Evolutionary conservation across 1,284 basidiomycete species (phyloP).

Genomic region (Mycosarcoma mackinlayi): DNA sequence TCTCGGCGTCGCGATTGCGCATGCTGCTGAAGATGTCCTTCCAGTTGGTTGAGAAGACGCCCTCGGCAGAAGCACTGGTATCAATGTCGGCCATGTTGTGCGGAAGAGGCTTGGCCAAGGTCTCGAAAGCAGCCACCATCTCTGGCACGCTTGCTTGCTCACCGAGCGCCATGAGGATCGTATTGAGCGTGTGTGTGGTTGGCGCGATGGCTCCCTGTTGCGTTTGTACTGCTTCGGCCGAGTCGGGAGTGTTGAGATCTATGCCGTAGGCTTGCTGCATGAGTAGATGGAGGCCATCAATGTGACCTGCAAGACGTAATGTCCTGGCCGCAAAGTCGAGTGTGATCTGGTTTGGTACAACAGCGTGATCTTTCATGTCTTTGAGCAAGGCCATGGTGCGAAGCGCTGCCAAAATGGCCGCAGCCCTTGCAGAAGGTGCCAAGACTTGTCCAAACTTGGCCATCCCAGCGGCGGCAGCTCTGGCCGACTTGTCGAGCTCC

Average conservation of each 20-base stretch:
- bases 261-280: conserved; percentile 59
- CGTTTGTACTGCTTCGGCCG: conserved; percentile 8
- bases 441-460: conserved; percentile 39
- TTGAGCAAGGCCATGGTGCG: conserved; percentile 51
- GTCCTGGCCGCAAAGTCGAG: conserved; percentile 57
- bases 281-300: conserved; percentile 53
- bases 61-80: conserved; percentile 10
- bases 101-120: conserved; percentile 53
- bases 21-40: conserved; percentile 43
- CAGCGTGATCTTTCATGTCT: conserved; percentile 53
- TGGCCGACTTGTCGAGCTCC: conserved; percentile 34
- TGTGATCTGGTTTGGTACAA: conserved; percentile 47
- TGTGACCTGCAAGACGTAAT: conserved; percentile 59
- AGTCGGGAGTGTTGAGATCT: conserved; percentile 55
- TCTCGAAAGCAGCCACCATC: conserved; percentile 65
- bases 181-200: conserved; percentile 63
- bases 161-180: conserved; percentile 65
- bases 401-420: conserved; percentile 47
- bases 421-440: conserved; percentile 39
- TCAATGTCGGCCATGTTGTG: conserved; percentile 1
- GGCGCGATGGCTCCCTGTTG: conserved; percentile 24
- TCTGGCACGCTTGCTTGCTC: conserved; percentile 61
- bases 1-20: conserved; percentile 19
- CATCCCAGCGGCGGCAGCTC: conserved; percentile 32
- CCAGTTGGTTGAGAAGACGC: conserved; percentile 46